Conservation (phyloP, 1,284 basidiomycete genomes). For the Stygiomarasmius scandens region DNA sequence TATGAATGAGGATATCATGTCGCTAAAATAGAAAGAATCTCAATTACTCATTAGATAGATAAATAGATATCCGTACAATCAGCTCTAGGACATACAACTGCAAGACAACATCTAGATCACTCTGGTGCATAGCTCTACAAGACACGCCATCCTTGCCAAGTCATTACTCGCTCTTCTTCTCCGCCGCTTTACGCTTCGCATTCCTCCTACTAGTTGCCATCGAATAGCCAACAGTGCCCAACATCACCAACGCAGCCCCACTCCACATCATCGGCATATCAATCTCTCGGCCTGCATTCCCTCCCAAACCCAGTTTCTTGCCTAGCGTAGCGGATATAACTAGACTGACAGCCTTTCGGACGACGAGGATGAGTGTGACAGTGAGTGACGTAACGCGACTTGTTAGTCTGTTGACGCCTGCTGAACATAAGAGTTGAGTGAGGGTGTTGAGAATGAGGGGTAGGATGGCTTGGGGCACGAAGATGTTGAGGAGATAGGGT, state of each 20-base stretch:
- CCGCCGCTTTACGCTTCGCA: constrained; percentile 28
- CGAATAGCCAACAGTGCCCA: constrained; percentile 76
- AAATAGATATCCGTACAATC: too few species aligned
- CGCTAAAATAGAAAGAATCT: too few species aligned
- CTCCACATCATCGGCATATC: constrained; percentile 56
- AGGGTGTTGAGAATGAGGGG: constrained; percentile 78
- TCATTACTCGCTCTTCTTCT: constrained; percentile 12
- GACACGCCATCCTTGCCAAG: too few species aligned
- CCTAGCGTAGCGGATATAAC: constrained; percentile 62
- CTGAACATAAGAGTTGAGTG: constrained; percentile 88
- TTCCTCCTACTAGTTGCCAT: constrained; percentile 35
- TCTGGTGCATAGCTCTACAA: too few species aligned
- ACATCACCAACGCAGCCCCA: constrained; percentile 69
- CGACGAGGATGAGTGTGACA: constrained; percentile 87
- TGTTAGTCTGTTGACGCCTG: constrained; percentile 88
- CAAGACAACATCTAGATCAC: too few species aligned
- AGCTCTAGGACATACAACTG: too few species aligned
- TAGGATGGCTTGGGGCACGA: constrained; percentile 66
- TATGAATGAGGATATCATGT: too few species aligned
- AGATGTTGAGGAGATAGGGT: constrained; percentile 25
- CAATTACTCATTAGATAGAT: too few species aligned
- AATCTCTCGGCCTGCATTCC: constrained; percentile 30
- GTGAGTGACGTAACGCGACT: constrained; percentile 77
- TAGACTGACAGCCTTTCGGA: constrained; percentile 87
- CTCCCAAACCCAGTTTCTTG: neutral